Percentiles rank a stretch among this genome's conserved stretches.
phyloP scores from a whole-genome alignment of 352 stramenopile species.

The Globisporangium apiculatum region DNA sequence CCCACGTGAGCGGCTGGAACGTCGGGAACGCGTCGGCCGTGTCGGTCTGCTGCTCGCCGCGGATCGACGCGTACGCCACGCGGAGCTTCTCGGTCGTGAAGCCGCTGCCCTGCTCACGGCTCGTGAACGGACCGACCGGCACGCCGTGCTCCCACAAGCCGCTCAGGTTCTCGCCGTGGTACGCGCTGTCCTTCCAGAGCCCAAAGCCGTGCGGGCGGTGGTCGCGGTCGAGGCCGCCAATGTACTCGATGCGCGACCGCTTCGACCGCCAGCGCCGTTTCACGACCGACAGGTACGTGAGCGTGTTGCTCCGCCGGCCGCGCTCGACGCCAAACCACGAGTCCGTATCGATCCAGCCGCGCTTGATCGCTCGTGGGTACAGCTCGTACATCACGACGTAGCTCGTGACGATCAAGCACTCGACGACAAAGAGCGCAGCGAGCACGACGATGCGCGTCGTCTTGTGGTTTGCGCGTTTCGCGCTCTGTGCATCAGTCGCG shows the following conservation, averaged over 20 bases:
- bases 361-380: slow-evolving; percentile 31
- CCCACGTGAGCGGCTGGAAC: slow-evolving; percentile 22
- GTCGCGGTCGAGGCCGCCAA: slow-evolving; percentile 28
- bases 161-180: slow-evolving; percentile 44
- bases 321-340: slow-evolving; percentile 28
- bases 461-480: slow-evolving; percentile 4
- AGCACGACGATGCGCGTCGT: slow-evolving; percentile 13
- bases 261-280: slow-evolving; percentile 3
- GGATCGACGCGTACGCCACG: slow-evolving; percentile 30
- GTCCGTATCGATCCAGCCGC: slow-evolving; percentile 24
- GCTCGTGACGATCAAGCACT: slow-evolving; percentile 20
- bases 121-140: slow-evolving; percentile 46
- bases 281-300: slow-evolving; percentile 21
- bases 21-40: slow-evolving; percentile 8
- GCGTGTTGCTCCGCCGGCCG: slow-evolving; percentile 21
- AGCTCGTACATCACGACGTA: slow-evolving; percentile 34
- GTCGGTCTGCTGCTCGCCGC: slow-evolving; percentile 13
- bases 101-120: slow-evolving; percentile 35
- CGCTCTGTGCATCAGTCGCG: no score
- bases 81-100: slow-evolving; percentile 33
- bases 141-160: slow-evolving; percentile 38
- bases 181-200: slow-evolving; percentile 40
- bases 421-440: slow-evolving; percentile 19
- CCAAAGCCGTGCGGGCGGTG: slow-evolving; percentile 40
- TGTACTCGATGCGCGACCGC: slow-evolving; percentile 28